Conservation (phyloP, 495 filamentous ascomycete species). For the Lophium mytilinum region DNA sequence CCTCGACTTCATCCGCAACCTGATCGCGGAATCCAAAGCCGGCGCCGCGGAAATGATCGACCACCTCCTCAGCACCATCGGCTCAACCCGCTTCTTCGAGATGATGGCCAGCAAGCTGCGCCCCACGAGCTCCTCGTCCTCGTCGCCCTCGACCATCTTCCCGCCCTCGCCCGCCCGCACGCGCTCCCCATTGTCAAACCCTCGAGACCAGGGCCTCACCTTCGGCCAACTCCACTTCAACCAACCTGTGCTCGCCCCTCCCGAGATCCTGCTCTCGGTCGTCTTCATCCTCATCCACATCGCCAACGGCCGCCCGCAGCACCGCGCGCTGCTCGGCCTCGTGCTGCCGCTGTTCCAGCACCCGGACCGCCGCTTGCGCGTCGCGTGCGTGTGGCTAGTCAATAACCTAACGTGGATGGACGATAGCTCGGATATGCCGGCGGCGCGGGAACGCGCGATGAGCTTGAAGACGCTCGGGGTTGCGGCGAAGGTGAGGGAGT, state of each 20-base stretch:
- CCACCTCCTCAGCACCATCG: conserved; percentile 65
- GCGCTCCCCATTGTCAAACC: background rate
- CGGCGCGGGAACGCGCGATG: conserved; percentile 53
- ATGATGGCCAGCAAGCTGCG: conserved; percentile 64
- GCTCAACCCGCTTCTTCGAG: conserved; percentile 64
- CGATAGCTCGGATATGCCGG: conserved; percentile 52
- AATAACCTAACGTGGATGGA: conserved; percentile 79
- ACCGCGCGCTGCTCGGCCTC: conserved; percentile 57
- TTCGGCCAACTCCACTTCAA: background rate
- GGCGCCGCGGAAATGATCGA: conserved; percentile 69
- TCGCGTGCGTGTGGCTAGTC: conserved; percentile 68
- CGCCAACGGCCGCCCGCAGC: conserved; percentile 65
- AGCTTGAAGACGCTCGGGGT: conserved; percentile 68
- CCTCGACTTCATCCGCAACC: conserved; percentile 78
- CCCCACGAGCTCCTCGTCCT: conserved; percentile 6
- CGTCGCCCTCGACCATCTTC: background rate
- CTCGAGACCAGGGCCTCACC: background rate
- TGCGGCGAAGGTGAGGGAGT: conserved; percentile 49
- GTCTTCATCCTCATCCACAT: conserved; percentile 77
- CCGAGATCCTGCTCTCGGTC: conserved; percentile 66
- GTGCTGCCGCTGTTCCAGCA: conserved; percentile 57
- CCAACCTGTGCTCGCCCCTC: conserved; percentile 12
- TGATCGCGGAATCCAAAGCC: conserved; percentile 60
- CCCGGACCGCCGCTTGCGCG: conserved; percentile 58
- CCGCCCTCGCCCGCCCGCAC: background rate